phyloP scores from a whole-genome alignment of 805 yeast species.

The Yarrowia deformans region DNA sequence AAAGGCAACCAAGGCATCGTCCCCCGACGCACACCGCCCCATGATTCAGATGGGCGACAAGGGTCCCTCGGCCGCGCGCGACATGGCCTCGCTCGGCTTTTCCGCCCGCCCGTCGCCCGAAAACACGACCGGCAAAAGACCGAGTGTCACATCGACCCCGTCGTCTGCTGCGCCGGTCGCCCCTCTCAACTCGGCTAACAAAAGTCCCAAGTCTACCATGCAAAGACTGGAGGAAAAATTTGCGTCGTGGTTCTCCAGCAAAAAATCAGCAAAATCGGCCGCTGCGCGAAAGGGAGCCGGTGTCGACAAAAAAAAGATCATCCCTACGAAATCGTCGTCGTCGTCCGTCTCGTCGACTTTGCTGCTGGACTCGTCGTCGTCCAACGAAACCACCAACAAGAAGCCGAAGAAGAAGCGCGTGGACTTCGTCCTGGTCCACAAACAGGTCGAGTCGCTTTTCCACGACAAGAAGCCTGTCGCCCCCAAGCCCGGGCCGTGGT shows the following conservation, averaged over 20 bases:
- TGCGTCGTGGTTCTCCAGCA: slow-evolving; percentile 36
- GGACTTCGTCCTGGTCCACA: slow-evolving; percentile 29
- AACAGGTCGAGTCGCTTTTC: slow-evolving; percentile 37
- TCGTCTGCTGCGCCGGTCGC: neutral
- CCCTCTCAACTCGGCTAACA: slow-evolving; percentile 20
- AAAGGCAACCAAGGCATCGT: slow-evolving; percentile 9
- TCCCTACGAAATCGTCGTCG: slow-evolving; percentile 36
- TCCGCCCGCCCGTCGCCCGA: slow-evolving; percentile 15
- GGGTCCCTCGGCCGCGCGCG: slow-evolving; percentile 30
- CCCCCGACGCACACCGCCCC: slow-evolving; percentile 3
- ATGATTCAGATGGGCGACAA: slow-evolving; percentile 36
- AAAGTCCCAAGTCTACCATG: slow-evolving; percentile 39
- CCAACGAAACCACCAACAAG: slow-evolving; percentile 29
- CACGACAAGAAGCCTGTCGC: slow-evolving; percentile 13
- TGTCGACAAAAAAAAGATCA: slow-evolving; percentile 15
- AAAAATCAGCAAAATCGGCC: neutral
- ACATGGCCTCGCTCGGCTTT: slow-evolving; percentile 23
- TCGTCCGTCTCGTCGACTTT: slow-evolving; percentile 34
- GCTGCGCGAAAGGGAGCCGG: slow-evolving; percentile 2
- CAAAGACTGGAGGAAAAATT: slow-evolving; percentile 39
- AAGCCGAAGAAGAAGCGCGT: slow-evolving; percentile 36
- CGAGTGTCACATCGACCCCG: neutral
- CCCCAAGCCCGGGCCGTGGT: neutral
- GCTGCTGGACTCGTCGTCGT: slow-evolving; percentile 37
- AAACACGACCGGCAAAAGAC: neutral